Evolutionary conservation across 306 rosid species (phyloP), one percentile per base, ranked within the genome.

Genomic region (Quercus glauca): DNA sequence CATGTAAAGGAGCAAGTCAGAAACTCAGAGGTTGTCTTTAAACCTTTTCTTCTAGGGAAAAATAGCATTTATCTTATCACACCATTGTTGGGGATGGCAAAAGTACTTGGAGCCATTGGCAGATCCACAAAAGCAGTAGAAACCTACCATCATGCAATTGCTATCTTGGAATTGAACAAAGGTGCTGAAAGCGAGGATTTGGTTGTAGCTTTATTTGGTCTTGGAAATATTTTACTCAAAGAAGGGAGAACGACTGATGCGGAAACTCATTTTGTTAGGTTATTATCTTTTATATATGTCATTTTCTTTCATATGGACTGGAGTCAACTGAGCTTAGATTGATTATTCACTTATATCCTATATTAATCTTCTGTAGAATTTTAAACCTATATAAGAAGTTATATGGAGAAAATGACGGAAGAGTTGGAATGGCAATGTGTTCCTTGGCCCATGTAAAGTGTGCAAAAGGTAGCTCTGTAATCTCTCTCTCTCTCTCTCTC

Each of bases 361-460:
- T 77, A 64, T 64, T 64, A 15, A 28, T 55, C 60, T 76, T 68
- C 60, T 71, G 19, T 64, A 94, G 99, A 87, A 87, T 92, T 85
- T 70, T 92, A 67, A 79, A 83, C 80, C 85, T 94, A 78, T 84
- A 89, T 76, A 84, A 78, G 31, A 88, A 87, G 80, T 77, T 86
- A 45, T 87, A 92, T 79, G 99, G 99, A 80, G 89, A 94, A 79
- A 76, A 71, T 25, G 97, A 94, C 53, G 97, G 99, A 85, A 86
- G 91, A 86, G 90, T 90, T 83, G 99, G 97, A 81, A 86, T 91
- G 90, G 94, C 97, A 63, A 88, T 91, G 95, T 85, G 81, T 79
- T 92, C 97, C 73, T 83, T 92, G 56, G 99, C 99, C 76, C 91
- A 84, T 73, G 97, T 83, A 13, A 91, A 94, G 85, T 91, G 91